phyloP scores from a whole-genome alignment of 306 rosid species.

The Vigna nakashimae region DNA sequence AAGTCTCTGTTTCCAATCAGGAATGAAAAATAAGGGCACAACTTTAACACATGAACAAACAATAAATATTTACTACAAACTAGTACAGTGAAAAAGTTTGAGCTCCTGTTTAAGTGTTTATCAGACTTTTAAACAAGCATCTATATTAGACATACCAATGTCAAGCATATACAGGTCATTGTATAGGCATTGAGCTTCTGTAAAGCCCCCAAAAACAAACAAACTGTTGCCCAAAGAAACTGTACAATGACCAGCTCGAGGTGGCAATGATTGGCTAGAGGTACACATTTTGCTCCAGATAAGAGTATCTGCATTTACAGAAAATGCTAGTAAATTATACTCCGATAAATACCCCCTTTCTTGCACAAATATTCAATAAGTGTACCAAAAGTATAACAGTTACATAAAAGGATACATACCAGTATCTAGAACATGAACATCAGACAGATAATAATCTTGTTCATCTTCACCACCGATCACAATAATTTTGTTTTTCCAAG shows the following conservation, averaged over 20 bases:
- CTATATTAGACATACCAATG: conserved; percentile 64
- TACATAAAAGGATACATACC: conserved; percentile 50
- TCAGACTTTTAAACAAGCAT: neutral
- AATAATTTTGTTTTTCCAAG: conserved; percentile 78
- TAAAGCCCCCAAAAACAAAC: conserved; percentile 90
- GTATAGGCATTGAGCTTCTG: conserved; percentile 74
- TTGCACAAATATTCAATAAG: neutral
- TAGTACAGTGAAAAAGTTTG: neutral
- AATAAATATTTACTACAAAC: neutral
- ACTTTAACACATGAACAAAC: neutral
- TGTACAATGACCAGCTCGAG: conserved; percentile 91
- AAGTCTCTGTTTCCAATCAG: conserved; percentile 66
- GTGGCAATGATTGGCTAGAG: conserved; percentile 69
- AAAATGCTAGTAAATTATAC: conserved; percentile 39
- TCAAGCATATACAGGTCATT: conserved; percentile 77
- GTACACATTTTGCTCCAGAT: conserved; percentile 78
- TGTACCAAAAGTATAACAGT: conserved; percentile 8
- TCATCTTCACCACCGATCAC: conserved; percentile 92
- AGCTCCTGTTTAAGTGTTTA: neutral
- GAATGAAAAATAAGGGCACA: conserved; percentile 23
- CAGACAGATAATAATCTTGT: conserved; percentile 70
- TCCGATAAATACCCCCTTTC: conserved; percentile 12
- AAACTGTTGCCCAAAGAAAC: conserved; percentile 78
- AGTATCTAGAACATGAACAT: conserved; percentile 91
- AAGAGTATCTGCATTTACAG: conserved; percentile 69